Evolutionary conservation across 305 asterid genomes (phyloP).

Genomic region (Solanum chacoense): DNA sequence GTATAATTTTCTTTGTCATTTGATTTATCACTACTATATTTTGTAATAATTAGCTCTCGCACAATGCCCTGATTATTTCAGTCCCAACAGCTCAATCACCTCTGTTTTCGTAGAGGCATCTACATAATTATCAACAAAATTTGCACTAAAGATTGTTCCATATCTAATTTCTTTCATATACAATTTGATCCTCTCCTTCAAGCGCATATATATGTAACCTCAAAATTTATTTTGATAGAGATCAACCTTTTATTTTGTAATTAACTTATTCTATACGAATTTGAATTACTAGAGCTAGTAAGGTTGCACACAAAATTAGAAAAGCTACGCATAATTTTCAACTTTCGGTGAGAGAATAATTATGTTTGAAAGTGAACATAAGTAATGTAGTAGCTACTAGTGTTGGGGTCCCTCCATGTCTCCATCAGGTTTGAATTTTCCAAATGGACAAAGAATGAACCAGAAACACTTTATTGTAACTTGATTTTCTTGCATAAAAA

Average conservation of each 20-base stretch:
- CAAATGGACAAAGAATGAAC: not conserved
- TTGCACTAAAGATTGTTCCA: not conserved
- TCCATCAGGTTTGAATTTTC: not conserved
- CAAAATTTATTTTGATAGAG: not conserved
- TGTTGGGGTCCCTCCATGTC: not conserved
- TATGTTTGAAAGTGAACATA: not conserved
- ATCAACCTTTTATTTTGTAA: not conserved
- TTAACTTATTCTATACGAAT: not conserved
- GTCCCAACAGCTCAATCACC: not conserved
- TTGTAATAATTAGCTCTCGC: not conserved
- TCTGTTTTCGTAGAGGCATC: not conserved
- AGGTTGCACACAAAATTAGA: not conserved
- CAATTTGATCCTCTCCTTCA: not conserved
- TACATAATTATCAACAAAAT: not conserved
- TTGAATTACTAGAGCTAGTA: not conserved
- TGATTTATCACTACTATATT: not conserved
- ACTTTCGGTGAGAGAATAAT: not conserved
- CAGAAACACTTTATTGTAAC: not conserved
- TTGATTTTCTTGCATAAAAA: not conserved
- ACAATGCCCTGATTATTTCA: not conserved
- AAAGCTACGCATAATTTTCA: not conserved
- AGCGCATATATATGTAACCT: not conserved
- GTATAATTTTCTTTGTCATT: not conserved
- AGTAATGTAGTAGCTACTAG: not conserved
- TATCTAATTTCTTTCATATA: not conserved